Evolutionary conservation across 257 asterid species (phyloP).

Genomic region (Solanum lignicaule): DNA sequence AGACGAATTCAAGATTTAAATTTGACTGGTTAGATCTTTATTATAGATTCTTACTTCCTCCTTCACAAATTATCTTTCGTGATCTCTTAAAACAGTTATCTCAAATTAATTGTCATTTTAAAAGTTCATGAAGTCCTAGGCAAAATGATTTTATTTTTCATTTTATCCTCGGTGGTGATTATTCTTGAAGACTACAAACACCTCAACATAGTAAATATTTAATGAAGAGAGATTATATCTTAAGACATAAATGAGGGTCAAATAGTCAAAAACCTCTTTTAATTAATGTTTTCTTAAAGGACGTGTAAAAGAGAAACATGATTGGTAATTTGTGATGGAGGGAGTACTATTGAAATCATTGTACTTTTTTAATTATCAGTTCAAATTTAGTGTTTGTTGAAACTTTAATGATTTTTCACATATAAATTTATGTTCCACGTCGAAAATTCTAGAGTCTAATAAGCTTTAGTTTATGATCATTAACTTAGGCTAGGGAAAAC

Average conservation of each 20-base stretch:
- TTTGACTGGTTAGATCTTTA: not conserved
- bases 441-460: not conserved
- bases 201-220: not conserved
- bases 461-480: not conserved
- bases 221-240: not conserved
- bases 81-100: not conserved
- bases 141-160: not conserved
- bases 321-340: not conserved
- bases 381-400: not conserved
- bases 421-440: not conserved
- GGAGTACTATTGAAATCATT: not conserved
- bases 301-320: not conserved
- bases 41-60: not conserved
- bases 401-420: not conserved
- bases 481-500: slow-evolving; percentile 1
- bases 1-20: not conserved
- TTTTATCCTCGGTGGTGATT: not conserved
- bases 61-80: not conserved
- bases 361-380: not conserved
- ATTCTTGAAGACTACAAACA: not conserved
- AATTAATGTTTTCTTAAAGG: not conserved
- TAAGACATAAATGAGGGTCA: not conserved
- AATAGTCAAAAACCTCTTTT: not conserved
- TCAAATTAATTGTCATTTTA: not conserved
- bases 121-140: not conserved